phyloP scores from a whole-genome alignment of 345 rosid species.

The Rhizophora apiculata region DNA sequence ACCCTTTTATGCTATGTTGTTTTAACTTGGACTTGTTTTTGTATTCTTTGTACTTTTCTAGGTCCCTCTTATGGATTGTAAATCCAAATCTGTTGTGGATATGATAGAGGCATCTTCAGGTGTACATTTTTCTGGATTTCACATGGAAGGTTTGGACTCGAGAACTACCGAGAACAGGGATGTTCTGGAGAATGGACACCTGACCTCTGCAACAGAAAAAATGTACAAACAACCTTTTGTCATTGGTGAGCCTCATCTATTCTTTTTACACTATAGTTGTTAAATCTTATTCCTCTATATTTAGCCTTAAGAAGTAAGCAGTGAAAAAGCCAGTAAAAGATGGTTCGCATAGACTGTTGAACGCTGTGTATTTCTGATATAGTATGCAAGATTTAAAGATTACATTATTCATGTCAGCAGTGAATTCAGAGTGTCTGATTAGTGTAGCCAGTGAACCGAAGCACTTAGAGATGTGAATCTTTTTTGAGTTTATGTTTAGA shows the following conservation, averaged over 20 bases:
- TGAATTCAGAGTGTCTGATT: too few relatives aligned
- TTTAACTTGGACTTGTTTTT: neutral
- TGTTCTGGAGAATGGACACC: conserved; percentile 30
- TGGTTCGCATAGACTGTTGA: neutral
- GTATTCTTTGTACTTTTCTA: conserved; percentile 13
- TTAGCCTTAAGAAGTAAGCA: neutral
- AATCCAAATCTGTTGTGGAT: conserved; percentile 70
- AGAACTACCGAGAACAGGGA: conserved; percentile 27
- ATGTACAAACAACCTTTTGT: conserved; percentile 84
- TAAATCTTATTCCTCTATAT: neutral
- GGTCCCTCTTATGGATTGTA: conserved; percentile 47
- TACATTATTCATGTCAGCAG: too few relatives aligned
- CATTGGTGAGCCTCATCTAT: conserved; percentile 55
- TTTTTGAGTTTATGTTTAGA: too few relatives aligned
- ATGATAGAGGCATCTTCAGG: conserved; percentile 83
- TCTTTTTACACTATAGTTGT: neutral
- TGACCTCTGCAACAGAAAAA: conserved; percentile 46
- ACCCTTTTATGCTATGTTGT: neutral
- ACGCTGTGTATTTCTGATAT: neutral
- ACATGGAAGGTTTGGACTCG: conserved; percentile 59
- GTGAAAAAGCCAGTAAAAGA: too few relatives aligned
- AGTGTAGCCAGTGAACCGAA: too few relatives aligned
- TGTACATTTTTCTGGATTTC: conserved; percentile 87
- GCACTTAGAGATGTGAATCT: too few relatives aligned
- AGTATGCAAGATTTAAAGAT: too few relatives aligned